These are phyloP conservation scores for Hyaloscypha bicolor DNA, from an alignment of 495 filamentous ascomycete genomes.

Conservation along the genomic window DNA sequence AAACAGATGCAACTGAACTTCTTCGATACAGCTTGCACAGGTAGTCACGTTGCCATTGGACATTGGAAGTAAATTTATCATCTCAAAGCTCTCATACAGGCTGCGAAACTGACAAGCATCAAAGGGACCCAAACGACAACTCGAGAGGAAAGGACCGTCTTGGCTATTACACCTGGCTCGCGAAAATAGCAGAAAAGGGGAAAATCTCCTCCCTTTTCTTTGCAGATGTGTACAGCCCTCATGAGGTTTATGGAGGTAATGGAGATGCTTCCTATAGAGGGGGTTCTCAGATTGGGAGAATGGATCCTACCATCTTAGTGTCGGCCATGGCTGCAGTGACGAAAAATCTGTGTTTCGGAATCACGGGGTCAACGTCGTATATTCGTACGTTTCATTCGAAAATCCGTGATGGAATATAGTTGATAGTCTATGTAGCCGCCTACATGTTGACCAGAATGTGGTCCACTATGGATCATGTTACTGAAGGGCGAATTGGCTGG, in stretches of 20 bases:
- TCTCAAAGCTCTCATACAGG: no score
- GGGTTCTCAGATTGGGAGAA: constrained; percentile 5
- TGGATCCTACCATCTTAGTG: constrained; percentile 12
- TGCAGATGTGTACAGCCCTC: constrained; percentile 11
- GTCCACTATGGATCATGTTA: constrained; percentile 16
- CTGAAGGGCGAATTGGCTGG: constrained; percentile 50
- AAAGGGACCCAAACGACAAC: neutral
- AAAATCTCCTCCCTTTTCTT: constrained; percentile 21
- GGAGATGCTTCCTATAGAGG: constrained; percentile 11
- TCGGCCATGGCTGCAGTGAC: constrained; percentile 20
- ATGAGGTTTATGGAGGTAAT: constrained; percentile 18
- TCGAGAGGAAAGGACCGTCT: constrained; percentile 5
- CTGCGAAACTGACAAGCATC: neutral
- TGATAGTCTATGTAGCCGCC: neutral
- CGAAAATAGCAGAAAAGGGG: constrained; percentile 16
- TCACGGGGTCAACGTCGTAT: constrained; percentile 1
- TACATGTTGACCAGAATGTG: constrained; percentile 20
- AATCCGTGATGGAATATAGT: neutral
- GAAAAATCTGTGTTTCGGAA: neutral
- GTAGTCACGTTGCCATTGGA: constrained; percentile 16
- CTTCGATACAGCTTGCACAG: constrained; percentile 21
- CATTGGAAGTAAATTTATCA: constrained; percentile 16
- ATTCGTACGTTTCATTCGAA: constrained; percentile 4
- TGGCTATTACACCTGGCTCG: constrained; percentile 11
- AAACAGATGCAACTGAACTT: constrained; percentile 23